These are phyloP conservation scores for Lophiotrema nucula DNA, from an alignment of 495 filamentous ascomycete species.

Conservation along the genomic window DNA sequence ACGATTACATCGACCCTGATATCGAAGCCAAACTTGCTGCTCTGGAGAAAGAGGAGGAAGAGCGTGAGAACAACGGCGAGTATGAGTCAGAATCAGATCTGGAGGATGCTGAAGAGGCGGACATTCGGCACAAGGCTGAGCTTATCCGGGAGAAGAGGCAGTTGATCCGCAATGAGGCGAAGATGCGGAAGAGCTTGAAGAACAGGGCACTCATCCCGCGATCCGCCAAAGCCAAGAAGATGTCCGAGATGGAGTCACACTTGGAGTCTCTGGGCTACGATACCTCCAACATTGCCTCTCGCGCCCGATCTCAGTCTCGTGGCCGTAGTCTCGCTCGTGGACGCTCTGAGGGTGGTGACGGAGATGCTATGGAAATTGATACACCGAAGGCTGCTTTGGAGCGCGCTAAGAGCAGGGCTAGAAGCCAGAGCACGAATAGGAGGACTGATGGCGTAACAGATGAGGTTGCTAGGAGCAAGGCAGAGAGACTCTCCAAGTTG, in stretches of 20 bases:
- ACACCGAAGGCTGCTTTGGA: conserved; percentile 39
- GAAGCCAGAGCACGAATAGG: conserved; percentile 77
- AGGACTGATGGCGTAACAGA: conserved; percentile 74
- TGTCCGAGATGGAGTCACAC: conserved; percentile 79
- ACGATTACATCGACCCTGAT: conserved; percentile 94
- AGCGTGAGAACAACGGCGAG: conserved; percentile 78
- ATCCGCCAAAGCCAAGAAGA: conserved; percentile 65
- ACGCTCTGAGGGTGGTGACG: conserved; percentile 54
- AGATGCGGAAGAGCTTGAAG: conserved; percentile 91
- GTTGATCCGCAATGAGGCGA: conserved; percentile 85
- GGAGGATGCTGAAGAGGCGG: conserved; percentile 73
- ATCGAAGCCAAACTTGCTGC: conserved; percentile 88
- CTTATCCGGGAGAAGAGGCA: conserved; percentile 89
- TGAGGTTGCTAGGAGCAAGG: conserved; percentile 64
- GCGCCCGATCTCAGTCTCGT: conserved; percentile 68
- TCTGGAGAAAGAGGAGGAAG: conserved; percentile 92
- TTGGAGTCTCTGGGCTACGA: conserved; percentile 85
- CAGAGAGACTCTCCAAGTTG: conserved; percentile 80
- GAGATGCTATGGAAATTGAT: conserved; percentile 87
- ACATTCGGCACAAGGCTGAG: conserved; percentile 85
- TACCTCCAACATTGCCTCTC: conserved; percentile 65
- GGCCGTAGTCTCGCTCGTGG: conserved; percentile 59
- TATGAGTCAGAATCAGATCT: conserved; percentile 63
- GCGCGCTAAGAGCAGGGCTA: conserved; percentile 71
- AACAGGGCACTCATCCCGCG: conserved; percentile 90